These are phyloP conservation scores for Dioscorea cayenensis DNA, from an alignment of 116 monocot genomes.

Conservation along the genomic window DNA sequence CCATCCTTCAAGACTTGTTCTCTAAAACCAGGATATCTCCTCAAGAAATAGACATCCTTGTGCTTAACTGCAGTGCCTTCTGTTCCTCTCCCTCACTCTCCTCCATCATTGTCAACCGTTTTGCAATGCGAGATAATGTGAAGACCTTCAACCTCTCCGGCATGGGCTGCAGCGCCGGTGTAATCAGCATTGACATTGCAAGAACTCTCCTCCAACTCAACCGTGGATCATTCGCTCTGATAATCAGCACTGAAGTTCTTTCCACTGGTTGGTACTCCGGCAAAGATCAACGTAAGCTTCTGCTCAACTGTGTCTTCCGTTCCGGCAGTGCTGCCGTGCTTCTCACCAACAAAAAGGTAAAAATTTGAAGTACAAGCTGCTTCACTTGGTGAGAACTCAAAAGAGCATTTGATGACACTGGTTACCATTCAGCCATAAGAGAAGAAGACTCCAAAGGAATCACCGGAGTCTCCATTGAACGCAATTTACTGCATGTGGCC, in stretches of 20 bases:
- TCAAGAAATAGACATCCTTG: constrained; percentile 33
- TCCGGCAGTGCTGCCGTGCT: constrained; percentile 29
- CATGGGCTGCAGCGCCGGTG: constrained; percentile 62
- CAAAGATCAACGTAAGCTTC: constrained; percentile 13
- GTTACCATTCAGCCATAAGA: constrained; percentile 11
- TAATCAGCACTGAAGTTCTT: constrained; percentile 56
- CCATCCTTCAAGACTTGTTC: constrained; percentile 45
- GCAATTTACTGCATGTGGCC: constrained; percentile 11
- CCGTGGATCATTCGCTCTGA: constrained; percentile 20
- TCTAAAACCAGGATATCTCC: constrained; percentile 31
- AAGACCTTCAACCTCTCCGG: constrained; percentile 42
- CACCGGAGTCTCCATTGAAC: constrained; percentile 25
- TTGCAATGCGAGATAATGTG: constrained; percentile 32
- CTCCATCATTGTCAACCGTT: constrained; percentile 34
- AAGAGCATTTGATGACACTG: constrained; percentile 13
- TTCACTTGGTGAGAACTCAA: constrained; percentile 21
- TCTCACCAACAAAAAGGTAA: constrained; percentile 10
- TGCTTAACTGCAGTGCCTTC: constrained; percentile 63
- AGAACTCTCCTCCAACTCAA: constrained; percentile 8
- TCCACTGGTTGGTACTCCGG: constrained; percentile 48
- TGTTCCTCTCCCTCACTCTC: constrained; percentile 38
- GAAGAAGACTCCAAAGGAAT: constrained; percentile 31
- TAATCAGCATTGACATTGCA: constrained; percentile 41
- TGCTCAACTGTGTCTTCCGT: constrained; percentile 29
- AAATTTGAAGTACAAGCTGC: constrained; percentile 21